Conservation (phyloP, 306 rosid species). For the Spatholobus suberectus region DNA sequence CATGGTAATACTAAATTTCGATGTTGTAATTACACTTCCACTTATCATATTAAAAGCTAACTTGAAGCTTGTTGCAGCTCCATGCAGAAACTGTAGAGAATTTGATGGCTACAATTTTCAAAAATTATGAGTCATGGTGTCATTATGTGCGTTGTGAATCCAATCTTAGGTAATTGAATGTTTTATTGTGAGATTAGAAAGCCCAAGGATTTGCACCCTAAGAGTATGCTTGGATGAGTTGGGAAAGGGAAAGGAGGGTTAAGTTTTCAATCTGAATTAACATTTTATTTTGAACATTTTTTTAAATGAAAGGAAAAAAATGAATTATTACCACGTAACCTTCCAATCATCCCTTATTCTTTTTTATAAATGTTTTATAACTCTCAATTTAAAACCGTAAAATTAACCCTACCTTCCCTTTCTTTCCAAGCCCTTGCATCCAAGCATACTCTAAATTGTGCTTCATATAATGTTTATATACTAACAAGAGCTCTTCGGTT, state of each 20-base stretch:
- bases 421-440: neutral
- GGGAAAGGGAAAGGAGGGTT: neutral
- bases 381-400: neutral
- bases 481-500: constrained; percentile 39
- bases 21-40: constrained; percentile 14
- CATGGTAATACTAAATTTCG: constrained; percentile 10
- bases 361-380: neutral
- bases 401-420: neutral
- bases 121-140: constrained; percentile 94
- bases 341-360: neutral
- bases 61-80: constrained; percentile 65
- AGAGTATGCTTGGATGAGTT: neutral
- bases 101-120: constrained; percentile 63
- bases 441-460: constrained; percentile 1
- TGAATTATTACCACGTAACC: neutral
- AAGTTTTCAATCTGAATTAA: neutral
- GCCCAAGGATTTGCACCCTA: constrained; percentile 18
- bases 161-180: constrained; percentile 61
- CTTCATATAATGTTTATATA: constrained; percentile 27
- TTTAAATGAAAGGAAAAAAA: neutral
- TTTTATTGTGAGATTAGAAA: constrained; percentile 35
- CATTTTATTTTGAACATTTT: neutral
- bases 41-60: constrained; percentile 43
- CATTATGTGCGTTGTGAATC: constrained; percentile 70
- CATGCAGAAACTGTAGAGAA: constrained; percentile 55